A percentile compares a stretch with the other conserved stretches of the same genome.
phyloP scores from a whole-genome alignment of 2,329 filamentous ascomycete species.

The Raffaelea albimanens region DNA sequence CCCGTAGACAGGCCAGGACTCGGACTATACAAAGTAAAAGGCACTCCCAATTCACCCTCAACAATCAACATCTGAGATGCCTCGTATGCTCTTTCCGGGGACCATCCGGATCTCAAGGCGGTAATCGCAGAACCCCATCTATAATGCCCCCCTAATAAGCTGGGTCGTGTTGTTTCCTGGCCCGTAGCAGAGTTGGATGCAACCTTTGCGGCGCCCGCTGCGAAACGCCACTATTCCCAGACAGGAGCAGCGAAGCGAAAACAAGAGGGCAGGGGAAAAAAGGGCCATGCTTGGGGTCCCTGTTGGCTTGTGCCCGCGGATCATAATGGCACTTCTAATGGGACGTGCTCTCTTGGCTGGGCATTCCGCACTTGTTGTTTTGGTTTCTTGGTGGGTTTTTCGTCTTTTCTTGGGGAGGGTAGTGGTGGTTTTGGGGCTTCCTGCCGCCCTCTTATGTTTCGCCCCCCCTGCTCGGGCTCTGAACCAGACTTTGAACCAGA shows the following conservation, averaged over 20 bases:
- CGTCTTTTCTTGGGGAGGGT: neutral
- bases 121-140: too few species aligned
- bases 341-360: neutral
- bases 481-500: neutral
- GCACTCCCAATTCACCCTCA: too few species aligned
- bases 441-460: neutral
- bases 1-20: too few species aligned
- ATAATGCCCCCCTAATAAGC: too few species aligned
- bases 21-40: too few species aligned
- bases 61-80: too few species aligned
- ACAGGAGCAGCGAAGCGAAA: conserved; percentile 12
- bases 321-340: neutral
- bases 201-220: neutral
- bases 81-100: too few species aligned
- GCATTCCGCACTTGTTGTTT: neutral
- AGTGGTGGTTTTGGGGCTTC: neutral
- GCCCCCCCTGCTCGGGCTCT: neutral
- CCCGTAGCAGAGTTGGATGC: too few species aligned
- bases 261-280: conserved; percentile 1
- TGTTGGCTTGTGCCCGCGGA: neutral
- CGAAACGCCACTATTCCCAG: conserved; percentile 9
- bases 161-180: too few species aligned
- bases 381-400: neutral
- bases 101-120: too few species aligned
- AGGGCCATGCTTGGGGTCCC: neutral